Evolutionary conservation across 331 rosid genomes (phyloP).

Genomic region (Malus hybrid): DNA sequence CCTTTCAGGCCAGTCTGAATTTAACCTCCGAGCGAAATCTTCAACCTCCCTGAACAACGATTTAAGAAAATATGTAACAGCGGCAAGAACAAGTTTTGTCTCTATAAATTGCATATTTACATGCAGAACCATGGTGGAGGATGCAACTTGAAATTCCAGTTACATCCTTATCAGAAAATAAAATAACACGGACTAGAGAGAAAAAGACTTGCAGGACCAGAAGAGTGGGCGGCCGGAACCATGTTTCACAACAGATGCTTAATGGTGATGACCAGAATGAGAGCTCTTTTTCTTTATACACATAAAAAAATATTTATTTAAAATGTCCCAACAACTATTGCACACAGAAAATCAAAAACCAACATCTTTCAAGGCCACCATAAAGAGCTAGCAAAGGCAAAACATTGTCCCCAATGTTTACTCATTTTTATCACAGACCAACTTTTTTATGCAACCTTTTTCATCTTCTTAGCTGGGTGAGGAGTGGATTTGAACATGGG

Average conservation of each 20-base stretch:
- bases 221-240: not conserved
- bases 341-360: not conserved
- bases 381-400: too few relatives aligned
- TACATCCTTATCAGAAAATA: not conserved
- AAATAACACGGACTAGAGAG: not conserved
- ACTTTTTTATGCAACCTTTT: not conserved
- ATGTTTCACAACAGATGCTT: not conserved
- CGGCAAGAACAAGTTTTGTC: not conserved
- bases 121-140: not conserved
- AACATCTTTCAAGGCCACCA: not conserved
- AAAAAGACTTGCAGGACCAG: not conserved
- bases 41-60: slow-evolving; percentile 64
- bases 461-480: not conserved
- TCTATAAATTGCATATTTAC: not conserved
- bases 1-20: slow-evolving; percentile 81
- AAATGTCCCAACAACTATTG: not conserved
- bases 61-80: not conserved
- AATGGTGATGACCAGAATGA: not conserved
- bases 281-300: not conserved
- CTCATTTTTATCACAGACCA: not conserved
- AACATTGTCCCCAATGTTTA: not conserved
- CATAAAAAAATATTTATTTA: not conserved
- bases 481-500: not conserved
- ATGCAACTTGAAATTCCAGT: not conserved
- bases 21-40: slow-evolving; percentile 77